phyloP scores from a whole-genome alignment of 352 stramenopile genomes.

The Pythium periplocum region DNA sequence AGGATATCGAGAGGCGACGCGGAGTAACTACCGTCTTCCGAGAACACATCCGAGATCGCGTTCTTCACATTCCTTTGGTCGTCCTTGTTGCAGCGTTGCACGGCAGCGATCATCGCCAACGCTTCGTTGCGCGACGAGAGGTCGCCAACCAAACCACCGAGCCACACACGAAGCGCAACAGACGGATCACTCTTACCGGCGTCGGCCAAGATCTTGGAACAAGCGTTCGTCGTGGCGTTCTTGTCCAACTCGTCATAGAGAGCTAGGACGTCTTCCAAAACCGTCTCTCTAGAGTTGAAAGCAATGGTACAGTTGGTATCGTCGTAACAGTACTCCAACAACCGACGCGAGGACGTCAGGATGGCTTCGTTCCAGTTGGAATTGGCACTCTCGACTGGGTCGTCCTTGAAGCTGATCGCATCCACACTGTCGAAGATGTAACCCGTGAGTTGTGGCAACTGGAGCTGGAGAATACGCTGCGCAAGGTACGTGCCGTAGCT shows the following conservation, averaged over 20 bases:
- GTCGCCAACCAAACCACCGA: constrained; percentile 1
- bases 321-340: constrained; percentile 19
- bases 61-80: background rate
- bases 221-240: constrained; percentile 11
- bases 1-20: constrained; percentile 1
- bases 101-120: background rate
- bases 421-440: constrained; percentile 27
- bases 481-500: constrained; percentile 30
- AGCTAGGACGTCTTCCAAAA: constrained; percentile 9
- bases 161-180: constrained; percentile 1
- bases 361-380: constrained; percentile 16
- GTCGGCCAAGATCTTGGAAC: constrained; percentile 1
- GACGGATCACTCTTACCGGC: background rate
- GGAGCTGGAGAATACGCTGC: constrained; percentile 22
- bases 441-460: constrained; percentile 14
- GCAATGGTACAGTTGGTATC: constrained; percentile 7
- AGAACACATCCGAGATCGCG: too few species aligned
- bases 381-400: constrained; percentile 5
- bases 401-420: constrained; percentile 2
- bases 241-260: constrained; percentile 10
- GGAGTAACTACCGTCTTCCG: too few species aligned
- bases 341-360: background rate
- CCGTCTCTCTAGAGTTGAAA: constrained; percentile 11
- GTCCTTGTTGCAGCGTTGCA: constrained; percentile 2
- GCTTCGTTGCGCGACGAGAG: background rate